These are phyloP conservation scores for Saksenaea vasiformis DNA, from an alignment of 371 early-diverging fungal species.

Conservation along the genomic window DNA sequence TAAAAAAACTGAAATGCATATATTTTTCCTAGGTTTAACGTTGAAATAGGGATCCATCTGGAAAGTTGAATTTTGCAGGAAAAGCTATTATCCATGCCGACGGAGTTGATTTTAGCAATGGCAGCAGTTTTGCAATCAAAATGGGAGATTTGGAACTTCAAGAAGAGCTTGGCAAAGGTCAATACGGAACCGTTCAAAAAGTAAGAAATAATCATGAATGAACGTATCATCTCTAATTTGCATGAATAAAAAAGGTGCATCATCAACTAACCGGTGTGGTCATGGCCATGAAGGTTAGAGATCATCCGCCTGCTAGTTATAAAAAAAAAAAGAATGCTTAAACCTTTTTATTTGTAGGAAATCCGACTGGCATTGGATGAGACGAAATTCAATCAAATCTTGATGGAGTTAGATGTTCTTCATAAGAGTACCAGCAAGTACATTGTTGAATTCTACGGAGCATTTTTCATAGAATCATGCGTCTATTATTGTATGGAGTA, in stretches of 20 bases:
- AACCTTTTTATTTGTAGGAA: conserved; percentile 58
- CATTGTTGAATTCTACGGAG: conserved; percentile 98
- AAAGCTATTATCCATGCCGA: conserved; percentile 90
- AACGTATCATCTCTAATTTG: background rate
- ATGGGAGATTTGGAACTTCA: conserved; percentile 81
- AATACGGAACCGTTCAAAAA: conserved; percentile 91
- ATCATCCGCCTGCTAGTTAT: no score
- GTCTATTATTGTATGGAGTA: conserved; percentile 95
- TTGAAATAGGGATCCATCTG: conserved; percentile 76
- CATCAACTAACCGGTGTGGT: conserved; percentile 87
- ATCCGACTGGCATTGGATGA: conserved; percentile 90
- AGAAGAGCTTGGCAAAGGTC: conserved; percentile 88
- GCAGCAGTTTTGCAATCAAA: conserved; percentile 85
- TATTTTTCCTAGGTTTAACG: background rate
- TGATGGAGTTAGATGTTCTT: conserved; percentile 85
- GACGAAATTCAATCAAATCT: conserved; percentile 83
- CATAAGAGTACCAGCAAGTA: conserved; percentile 84
- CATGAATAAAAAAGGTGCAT: conserved; percentile 42
- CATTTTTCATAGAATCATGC: conserved; percentile 94
- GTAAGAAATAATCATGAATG: conserved; percentile 28
- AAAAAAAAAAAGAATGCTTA: no score
- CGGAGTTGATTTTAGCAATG: conserved; percentile 90
- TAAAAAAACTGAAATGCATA: background rate
- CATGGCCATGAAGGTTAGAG: conserved; percentile 96
- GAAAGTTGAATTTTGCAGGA: conserved; percentile 88